Evolutionary conservation across 495 filamentous ascomycete genomes (phyloP), one percentile per base, ranked within the genome.

Genomic region (Hypoxylon subgilvum): DNA sequence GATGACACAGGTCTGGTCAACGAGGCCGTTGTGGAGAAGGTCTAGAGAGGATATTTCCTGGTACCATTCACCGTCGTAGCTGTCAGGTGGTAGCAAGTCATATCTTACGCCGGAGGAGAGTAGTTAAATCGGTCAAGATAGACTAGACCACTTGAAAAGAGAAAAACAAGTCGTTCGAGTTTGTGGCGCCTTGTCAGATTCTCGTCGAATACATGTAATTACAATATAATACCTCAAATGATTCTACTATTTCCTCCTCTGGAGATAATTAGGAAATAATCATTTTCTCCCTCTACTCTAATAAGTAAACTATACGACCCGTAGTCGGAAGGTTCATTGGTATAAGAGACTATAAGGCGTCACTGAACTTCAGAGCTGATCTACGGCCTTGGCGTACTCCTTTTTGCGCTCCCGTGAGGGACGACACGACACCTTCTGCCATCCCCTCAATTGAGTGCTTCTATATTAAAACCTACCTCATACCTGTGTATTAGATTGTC

Each of bases 11-110:
- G 44, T 25, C 46, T 65, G 4, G 44, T 65, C 22, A 25, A 16
- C 19, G 28, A 59, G 13, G 41, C 57, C 3, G 30, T 58, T 50
- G 64, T 65, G 6, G 67, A 69, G 57, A 69, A 67, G 51, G 67
- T 69, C 16, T 69, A 67, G 42, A 39, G 19, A 17, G 14, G n/a
- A 17, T 16, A 10, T 28, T 41, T 25, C n/a, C n/a, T n/a, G n/a
- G n/a, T n/a, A n/a, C n/a, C n/a, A 1, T 25, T 22, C 28, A 2
- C 12, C 40, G 18, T 23, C 17, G n/a, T 32, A 27, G 14, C 36
- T 22, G 36, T 52, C 16, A 14, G 40, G 10, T 10, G 17, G 28
- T 19, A 25, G 28, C 38, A 40, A 18, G 38, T 16, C 50, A 14
- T 5, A 16, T 25, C 3, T 36, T 48, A 42, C 28, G 22, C 49